Base-by-base conservation (phyloP, 345 rosid species). In the Melaleuca alternifolia region DNA sequence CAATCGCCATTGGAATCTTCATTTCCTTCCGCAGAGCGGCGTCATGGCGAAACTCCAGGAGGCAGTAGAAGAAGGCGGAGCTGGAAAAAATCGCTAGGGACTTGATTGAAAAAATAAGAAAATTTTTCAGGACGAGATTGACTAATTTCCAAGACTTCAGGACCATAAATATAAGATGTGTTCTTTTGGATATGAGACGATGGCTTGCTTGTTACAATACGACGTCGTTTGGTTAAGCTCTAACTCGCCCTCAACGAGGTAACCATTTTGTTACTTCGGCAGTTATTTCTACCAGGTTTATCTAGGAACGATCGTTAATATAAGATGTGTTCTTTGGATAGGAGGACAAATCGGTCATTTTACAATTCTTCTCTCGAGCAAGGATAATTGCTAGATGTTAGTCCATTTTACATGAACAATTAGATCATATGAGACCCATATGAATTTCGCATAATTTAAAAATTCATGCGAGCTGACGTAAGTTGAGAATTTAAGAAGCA, bases 371-470 rank as follows among this genome's bases (percentile, higher is more conserved):
- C 3, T 33, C 6, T 65, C 0, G 20, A 65, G 2, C 2, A 65
- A 2, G 3, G 0, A n/a, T 12, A 59, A 4, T 59, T 12, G 12
- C n/a, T 3, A 12, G 1, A 4, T 0, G 6, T 0, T 0, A 18
- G 0, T 33, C 0, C 0, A 65, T 65, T 65, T 16, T 1, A 65
- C 1, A 65, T 16, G 24, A 33, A 3, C 3, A 23, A 24, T 33
- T 33, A 65, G 12, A 16, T 65, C 46, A 16, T 7, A 11, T 65
- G 44, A 65, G 1, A 16, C 1, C 0, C 77, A 65, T 15, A 0
- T 28, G 44, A 62, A 11, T 28, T 10, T 65, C 1, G 33, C 2
- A 71, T 71, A 10, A 71, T 71, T 71, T 33, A 71, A 71, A 16
- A 37, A 8, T 71, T 33, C 2, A 33, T 33, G 0, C 16, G 12